Conservation (phyloP, 2,329 filamentous ascomycete species). For the Chrysosporium queenslandicum region DNA sequence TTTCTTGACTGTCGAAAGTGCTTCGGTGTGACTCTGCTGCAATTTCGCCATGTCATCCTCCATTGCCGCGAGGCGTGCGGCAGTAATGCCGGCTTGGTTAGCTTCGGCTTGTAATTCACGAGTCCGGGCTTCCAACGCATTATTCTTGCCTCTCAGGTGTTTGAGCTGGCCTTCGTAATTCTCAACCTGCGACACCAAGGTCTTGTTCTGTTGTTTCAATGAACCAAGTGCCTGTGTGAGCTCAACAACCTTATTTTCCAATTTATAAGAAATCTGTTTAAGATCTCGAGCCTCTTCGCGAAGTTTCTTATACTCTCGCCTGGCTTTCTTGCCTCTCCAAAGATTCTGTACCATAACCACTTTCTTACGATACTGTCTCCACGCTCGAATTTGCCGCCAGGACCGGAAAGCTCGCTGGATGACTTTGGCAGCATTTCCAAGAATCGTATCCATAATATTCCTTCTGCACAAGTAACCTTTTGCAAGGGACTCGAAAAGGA, state of each 20-base stretch:
- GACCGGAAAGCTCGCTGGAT: slow-evolving; percentile 89
- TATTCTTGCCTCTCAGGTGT: slow-evolving; percentile 88
- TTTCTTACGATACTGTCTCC: slow-evolving; percentile 83
- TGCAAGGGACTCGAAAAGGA: slow-evolving; percentile 77
- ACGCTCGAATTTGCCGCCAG: slow-evolving; percentile 64
- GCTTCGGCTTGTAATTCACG: slow-evolving; percentile 94
- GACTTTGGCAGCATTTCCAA: slow-evolving; percentile 79
- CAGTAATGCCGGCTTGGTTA: slow-evolving; percentile 93
- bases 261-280: slow-evolving; percentile 98
- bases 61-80: slow-evolving; percentile 79
- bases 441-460: slow-evolving; percentile 84
- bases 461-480: slow-evolving; percentile 88
- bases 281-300: slow-evolving; percentile 95
- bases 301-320: slow-evolving; percentile 75
- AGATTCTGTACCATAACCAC: slow-evolving; percentile 82
- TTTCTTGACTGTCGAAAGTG: slow-evolving; percentile 77
- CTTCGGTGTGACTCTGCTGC: slow-evolving; percentile 81
- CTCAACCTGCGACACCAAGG: slow-evolving; percentile 74
- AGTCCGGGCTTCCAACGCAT: slow-evolving; percentile 74
- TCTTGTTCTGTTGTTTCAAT: slow-evolving; percentile 91
- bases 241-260: slow-evolving; percentile 99
- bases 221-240: slow-evolving; percentile 86
- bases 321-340: slow-evolving; percentile 76
- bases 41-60: slow-evolving; percentile 93
- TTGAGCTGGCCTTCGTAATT: slow-evolving; percentile 95